Evolutionary conservation across 257 asterid species (phyloP).

Genomic region (Ocimum tenuiflorum): DNA sequence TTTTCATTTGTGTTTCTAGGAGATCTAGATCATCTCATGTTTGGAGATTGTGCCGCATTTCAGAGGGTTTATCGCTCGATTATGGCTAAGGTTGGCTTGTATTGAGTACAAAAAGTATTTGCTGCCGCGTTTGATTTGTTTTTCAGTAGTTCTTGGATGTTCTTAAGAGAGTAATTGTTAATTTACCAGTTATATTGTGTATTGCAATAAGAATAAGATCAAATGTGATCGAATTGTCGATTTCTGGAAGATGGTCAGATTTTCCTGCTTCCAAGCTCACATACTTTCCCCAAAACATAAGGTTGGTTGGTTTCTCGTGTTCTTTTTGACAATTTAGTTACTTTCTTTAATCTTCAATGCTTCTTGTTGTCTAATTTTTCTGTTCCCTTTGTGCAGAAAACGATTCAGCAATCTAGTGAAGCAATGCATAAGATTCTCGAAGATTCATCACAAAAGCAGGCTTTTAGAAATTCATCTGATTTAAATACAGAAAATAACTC

Average conservation of each 20-base stretch:
- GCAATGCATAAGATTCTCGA: constrained; percentile 57
- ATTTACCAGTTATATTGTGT: constrained; percentile 23
- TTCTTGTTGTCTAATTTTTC: not conserved
- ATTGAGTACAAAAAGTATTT: constrained; percentile 22
- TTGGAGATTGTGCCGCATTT: constrained; percentile 93
- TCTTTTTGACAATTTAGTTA: not conserved
- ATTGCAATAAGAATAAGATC: constrained; percentile 25
- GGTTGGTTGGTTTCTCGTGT: constrained; percentile 41
- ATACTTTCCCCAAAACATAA: constrained; percentile 56
- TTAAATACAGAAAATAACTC: constrained; percentile 26
- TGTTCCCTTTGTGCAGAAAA: constrained; percentile 39
- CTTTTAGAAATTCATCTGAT: constrained; percentile 22
- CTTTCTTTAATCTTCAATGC: not conserved
- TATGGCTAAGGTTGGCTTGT: constrained; percentile 73
- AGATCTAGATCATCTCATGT: constrained; percentile 81
- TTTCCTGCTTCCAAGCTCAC: constrained; percentile 86
- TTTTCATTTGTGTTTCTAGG: constrained; percentile 52
- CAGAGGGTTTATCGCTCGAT: constrained; percentile 82
- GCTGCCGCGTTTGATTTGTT: constrained; percentile 27
- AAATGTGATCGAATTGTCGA: constrained; percentile 38
- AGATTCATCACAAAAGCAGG: constrained; percentile 39
- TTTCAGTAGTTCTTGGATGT: constrained; percentile 20
- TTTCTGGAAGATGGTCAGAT: constrained; percentile 58
- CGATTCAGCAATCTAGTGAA: constrained; percentile 47
- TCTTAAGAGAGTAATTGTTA: constrained; percentile 25